These are phyloP conservation scores for Amphichorda felina DNA, from an alignment of 2,329 filamentous ascomycete genomes.

Conservation along the genomic window DNA sequence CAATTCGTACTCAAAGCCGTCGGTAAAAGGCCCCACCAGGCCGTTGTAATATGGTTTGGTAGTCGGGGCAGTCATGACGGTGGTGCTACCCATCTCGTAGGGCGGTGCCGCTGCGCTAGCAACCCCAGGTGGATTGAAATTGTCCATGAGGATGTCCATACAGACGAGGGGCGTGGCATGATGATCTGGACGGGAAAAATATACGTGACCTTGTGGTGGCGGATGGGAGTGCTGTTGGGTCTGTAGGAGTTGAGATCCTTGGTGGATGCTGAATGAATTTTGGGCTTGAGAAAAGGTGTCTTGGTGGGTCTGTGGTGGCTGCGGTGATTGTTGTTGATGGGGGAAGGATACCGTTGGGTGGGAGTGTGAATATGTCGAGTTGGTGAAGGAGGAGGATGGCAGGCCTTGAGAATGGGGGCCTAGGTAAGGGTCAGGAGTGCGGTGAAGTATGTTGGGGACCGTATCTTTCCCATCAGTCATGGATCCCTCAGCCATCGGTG, in stretches of 20 bases:
- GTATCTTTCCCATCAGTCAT: conserved; percentile 36
- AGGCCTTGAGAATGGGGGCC: not conserved
- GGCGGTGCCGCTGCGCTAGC: not conserved
- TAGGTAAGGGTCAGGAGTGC: not conserved
- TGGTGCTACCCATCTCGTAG: not conserved
- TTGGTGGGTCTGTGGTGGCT: not conserved
- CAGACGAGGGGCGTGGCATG: no score
- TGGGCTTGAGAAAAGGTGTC: no score
- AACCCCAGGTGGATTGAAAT: no score
- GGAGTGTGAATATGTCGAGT: conserved; percentile 3
- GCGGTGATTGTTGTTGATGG: not conserved
- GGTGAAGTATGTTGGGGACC: conserved; percentile 8
- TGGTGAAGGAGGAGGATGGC: conserved; percentile 8
- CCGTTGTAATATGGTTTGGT: conserved; percentile 1
- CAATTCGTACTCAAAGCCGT: conserved; percentile 34
- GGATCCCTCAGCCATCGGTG: conserved; percentile 28
- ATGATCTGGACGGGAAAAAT: not conserved
- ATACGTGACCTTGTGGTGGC: not conserved
- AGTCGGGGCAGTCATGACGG: not conserved
- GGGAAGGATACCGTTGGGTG: not conserved
- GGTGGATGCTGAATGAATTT: no score
- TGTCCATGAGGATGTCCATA: not conserved
- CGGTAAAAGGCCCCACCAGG: conserved; percentile 20
- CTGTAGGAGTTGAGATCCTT: no score
- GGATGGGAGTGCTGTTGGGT: not conserved